Conservation (phyloP, 1,139 yeast genomes). For the Saccharomyces pastorianus region DNA sequence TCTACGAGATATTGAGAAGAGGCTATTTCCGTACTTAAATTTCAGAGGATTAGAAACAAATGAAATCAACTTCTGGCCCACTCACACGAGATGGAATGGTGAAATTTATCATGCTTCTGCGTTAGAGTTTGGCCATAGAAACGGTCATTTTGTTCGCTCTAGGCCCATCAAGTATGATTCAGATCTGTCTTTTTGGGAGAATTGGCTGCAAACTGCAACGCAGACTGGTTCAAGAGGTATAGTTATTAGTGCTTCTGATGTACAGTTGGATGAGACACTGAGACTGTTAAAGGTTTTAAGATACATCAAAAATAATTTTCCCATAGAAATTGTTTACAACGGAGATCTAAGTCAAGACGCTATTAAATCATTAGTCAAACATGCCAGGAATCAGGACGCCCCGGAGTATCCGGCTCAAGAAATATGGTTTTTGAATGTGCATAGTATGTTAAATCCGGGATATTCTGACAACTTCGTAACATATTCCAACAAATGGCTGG, state of each 20-base stretch:
- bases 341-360: background rate
- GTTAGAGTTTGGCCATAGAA: background rate
- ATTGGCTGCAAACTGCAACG: background rate
- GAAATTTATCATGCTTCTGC: background rate
- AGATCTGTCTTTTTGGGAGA: background rate
- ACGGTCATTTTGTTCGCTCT: background rate
- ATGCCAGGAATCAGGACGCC: background rate
- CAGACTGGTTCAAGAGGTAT: conserved; percentile 2
- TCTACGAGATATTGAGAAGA: background rate
- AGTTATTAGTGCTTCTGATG: background rate
- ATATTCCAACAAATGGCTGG: conserved; percentile 42
- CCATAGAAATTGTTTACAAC: background rate
- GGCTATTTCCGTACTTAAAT: background rate
- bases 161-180: background rate
- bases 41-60: background rate
- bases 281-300: background rate
- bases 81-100: background rate
- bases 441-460: background rate
- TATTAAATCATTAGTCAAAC: background rate
- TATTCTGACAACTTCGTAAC: conserved; percentile 8
- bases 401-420: background rate
- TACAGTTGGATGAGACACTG: background rate
- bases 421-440: background rate
- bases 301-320: background rate
- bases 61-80: background rate